A percentile compares a stretch with the other conserved stretches of the same genome.
Evolutionary conservation across 1,284 basidiomycete genomes (phyloP).

Genomic region (Heterobasidion occidentale): DNA sequence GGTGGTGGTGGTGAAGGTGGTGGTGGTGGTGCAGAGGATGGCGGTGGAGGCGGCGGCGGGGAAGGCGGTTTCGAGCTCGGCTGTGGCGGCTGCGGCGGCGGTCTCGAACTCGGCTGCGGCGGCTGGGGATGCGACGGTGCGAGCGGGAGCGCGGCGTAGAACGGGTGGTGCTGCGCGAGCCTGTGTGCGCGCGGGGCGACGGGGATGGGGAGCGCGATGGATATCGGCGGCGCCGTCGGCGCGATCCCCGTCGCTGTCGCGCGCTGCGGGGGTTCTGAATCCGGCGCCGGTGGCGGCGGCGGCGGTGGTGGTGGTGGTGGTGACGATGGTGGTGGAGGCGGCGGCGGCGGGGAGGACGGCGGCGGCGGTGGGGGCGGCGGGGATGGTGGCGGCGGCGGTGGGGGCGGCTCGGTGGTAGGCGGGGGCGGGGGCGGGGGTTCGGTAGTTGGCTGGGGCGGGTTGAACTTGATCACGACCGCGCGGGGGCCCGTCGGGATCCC

Average conservation of each 20-base stretch:
- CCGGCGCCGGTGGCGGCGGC: conserved; percentile 13
- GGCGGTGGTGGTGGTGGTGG: conserved; percentile 16
- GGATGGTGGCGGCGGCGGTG: conserved; percentile 18
- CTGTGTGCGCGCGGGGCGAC: no score
- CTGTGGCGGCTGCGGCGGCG: conserved; percentile 6
- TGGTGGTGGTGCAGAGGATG: conserved; percentile 10
- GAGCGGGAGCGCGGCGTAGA: conserved; percentile 10
- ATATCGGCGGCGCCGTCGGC: neutral
- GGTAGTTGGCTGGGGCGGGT: conserved; percentile 14
- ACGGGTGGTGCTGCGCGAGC: no score
- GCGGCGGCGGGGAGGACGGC: conserved; percentile 15
- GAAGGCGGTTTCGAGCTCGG: conserved; percentile 8
- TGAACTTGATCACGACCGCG: conserved; percentile 5
- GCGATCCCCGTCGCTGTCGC: no score
- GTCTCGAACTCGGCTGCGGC: conserved; percentile 7
- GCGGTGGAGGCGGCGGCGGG: conserved; percentile 14
- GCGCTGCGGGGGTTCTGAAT: conserved; percentile 2
- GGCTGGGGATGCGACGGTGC: conserved; percentile 7
- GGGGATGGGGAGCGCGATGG: conserved; percentile 4
- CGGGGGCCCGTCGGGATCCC: conserved; percentile 16
- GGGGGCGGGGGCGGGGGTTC: conserved; percentile 22
- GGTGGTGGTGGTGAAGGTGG: no score
- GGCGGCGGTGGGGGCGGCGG: conserved; percentile 18
- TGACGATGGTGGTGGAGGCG: conserved; percentile 16
- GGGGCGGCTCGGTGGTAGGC: conserved; percentile 16